Percentiles rank a stretch among this genome's conserved stretches.
Conservation (phyloP, 2,329 filamentous ascomycete species). For the Arthrinium phaeospermum region DNA sequence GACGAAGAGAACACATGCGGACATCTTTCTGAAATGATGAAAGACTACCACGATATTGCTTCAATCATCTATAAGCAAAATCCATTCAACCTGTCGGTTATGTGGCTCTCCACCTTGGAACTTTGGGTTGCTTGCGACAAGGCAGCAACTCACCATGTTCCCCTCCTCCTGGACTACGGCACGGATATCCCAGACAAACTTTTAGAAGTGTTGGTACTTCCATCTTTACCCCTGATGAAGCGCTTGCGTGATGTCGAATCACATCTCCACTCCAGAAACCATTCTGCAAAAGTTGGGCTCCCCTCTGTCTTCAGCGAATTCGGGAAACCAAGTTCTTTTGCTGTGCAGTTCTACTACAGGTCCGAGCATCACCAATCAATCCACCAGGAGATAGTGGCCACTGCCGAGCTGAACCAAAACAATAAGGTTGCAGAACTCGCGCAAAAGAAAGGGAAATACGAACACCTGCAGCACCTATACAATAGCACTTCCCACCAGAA, state of each 20-base stretch:
- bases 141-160: background rate
- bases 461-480: background rate
- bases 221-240: conserved; percentile 1
- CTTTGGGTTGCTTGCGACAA: conserved; percentile 15
- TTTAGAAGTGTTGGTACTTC: conserved; percentile 5
- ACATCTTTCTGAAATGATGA: background rate
- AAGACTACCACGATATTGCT: background rate
- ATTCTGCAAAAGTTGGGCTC: background rate
- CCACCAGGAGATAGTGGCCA: background rate
- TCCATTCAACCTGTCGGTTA: conserved; percentile 10
- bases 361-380: conserved; percentile 17
- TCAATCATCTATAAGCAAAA: background rate
- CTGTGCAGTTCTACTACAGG: conserved; percentile 10
- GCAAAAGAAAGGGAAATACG: background rate
- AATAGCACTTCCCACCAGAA: background rate
- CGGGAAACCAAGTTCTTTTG: conserved; percentile 16
- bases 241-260: conserved; percentile 8
- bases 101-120: conserved; percentile 16
- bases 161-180: conserved; percentile 14
- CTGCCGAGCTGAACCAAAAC: background rate
- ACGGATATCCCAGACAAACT: conserved; percentile 1
- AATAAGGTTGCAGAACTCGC: background rate
- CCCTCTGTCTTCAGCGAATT: conserved; percentile 14
- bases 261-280: background rate
- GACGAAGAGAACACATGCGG: background rate